Conservation (phyloP, 805 yeast genomes). For the Metschnikowia kunwiensis region DNA sequence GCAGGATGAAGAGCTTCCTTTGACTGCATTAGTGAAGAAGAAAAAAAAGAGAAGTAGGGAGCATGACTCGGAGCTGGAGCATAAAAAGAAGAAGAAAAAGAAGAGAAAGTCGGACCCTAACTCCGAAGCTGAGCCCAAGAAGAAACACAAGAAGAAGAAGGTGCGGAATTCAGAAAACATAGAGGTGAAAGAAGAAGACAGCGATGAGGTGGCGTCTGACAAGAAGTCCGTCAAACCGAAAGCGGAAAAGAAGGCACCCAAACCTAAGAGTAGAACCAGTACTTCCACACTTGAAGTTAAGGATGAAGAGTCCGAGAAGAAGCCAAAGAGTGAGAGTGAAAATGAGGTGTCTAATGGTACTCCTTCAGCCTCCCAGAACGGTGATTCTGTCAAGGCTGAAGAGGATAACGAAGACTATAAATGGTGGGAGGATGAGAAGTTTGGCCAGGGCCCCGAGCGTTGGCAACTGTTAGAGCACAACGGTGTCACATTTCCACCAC, state of each 20-base stretch:
- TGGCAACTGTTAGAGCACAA: constrained; percentile 86
- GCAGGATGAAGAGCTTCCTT: constrained; percentile 6
- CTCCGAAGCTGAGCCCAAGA: constrained; percentile 2
- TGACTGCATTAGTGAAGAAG: constrained; percentile 5
- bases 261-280: too few species aligned
- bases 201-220: too few species aligned
- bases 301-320: constrained; percentile 14
- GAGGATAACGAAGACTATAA: constrained; percentile 58
- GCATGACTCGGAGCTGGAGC: neutral
- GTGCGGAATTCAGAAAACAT: neutral
- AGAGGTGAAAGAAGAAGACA: neutral
- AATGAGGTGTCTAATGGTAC: constrained; percentile 10
- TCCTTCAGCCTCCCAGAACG: constrained; percentile 14
- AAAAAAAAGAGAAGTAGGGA: constrained; percentile 1
- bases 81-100: constrained; percentile 4
- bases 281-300: too few species aligned
- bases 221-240: too few species aligned
- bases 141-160: constrained; percentile 3
- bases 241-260: too few species aligned
- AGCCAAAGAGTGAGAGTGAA: constrained; percentile 11
- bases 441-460: constrained; percentile 65
- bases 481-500: constrained; percentile 94
- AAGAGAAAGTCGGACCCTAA: neutral
- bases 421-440: constrained; percentile 82
- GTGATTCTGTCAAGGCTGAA: constrained; percentile 37